Conservation (phyloP, 768 basidiomycete species). For the Lyophyllum atratum region DNA sequence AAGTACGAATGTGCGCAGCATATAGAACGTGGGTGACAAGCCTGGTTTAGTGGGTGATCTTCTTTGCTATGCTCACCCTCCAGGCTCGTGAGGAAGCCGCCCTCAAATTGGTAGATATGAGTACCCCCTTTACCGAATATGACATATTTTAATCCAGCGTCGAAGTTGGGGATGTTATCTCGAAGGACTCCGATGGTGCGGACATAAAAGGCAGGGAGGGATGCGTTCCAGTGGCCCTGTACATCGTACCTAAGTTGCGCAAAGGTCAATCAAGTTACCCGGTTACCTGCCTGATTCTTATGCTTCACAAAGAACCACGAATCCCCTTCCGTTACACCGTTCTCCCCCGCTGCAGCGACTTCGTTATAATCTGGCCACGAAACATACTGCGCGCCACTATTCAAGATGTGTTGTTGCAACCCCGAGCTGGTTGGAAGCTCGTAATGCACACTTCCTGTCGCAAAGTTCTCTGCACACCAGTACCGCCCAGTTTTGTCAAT, state of each 20-base stretch:
- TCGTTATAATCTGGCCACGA: not conserved
- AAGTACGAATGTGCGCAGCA: not conserved
- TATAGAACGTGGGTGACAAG: not conserved
- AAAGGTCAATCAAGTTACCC: not conserved
- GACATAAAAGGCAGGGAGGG: not conserved
- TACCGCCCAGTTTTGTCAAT: not conserved
- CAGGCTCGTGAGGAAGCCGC: not conserved
- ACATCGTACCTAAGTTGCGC: not conserved
- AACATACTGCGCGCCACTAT: not conserved
- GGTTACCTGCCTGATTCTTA: not conserved
- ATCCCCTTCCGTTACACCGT: not conserved
- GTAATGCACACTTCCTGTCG: not conserved
- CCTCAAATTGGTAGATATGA: slow-evolving; percentile 10
- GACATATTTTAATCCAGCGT: slow-evolving; percentile 2
- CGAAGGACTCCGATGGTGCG: not conserved
- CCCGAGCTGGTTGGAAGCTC: not conserved
- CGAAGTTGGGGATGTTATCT: not conserved
- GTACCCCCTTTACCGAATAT: slow-evolving; percentile 11
- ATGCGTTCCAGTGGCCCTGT: slow-evolving; percentile 1
- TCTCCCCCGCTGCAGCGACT: not conserved
- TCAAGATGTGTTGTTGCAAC: not conserved
- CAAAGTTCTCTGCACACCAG: slow-evolving; percentile 1
- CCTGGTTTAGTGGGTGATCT: slow-evolving; percentile 5
- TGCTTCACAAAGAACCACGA: not conserved
- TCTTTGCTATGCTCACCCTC: slow-evolving; percentile 3